These are phyloP conservation scores for Wallacemonas collosoma DNA, from an alignment of 208 protist genomes.

Conservation along the genomic window DNA sequence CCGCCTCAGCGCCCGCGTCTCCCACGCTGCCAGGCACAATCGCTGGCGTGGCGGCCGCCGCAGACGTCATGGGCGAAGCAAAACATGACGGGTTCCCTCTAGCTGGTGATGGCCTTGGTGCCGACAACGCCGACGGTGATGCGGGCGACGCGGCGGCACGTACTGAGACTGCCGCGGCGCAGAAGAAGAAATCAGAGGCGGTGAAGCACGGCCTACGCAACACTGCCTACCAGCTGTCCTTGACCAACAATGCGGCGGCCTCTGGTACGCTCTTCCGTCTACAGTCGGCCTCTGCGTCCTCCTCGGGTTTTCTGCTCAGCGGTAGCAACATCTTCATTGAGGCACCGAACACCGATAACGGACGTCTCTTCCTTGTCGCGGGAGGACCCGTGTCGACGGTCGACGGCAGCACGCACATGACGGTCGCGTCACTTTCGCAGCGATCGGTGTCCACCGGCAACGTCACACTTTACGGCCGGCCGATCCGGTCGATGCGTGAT, in stretches of 20 bases:
- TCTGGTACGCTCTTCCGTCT: conserved; percentile 47
- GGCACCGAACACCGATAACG: conserved; percentile 27
- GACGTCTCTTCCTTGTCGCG: conserved; percentile 44
- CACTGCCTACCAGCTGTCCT: conserved; percentile 24
- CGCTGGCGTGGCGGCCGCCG: too few species aligned
- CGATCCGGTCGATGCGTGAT: conserved; percentile 49
- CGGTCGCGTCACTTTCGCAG: conserved; percentile 34
- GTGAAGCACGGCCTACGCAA: conserved; percentile 8
- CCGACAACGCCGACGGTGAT: too few species aligned
- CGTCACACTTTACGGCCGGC: conserved; percentile 27
- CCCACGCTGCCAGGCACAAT: too few species aligned
- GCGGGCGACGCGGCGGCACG: too few species aligned
- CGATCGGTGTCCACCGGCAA: conserved; percentile 19
- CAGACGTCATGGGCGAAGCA: neutral
- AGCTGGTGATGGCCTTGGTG: neutral
- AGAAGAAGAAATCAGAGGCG: neutral
- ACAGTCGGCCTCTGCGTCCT: conserved; percentile 22
- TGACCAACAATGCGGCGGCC: conserved; percentile 30
- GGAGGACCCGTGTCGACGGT: conserved; percentile 25
- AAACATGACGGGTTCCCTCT: neutral
- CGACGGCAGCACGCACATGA: conserved; percentile 22
- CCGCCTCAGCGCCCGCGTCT: too few species aligned
- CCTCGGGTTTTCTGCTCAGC: conserved; percentile 33
- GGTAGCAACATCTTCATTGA: conserved; percentile 48
- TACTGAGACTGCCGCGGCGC: neutral